phyloP scores from a whole-genome alignment of 495 filamentous ascomycete genomes.

The Elaphomyces granulatus region DNA sequence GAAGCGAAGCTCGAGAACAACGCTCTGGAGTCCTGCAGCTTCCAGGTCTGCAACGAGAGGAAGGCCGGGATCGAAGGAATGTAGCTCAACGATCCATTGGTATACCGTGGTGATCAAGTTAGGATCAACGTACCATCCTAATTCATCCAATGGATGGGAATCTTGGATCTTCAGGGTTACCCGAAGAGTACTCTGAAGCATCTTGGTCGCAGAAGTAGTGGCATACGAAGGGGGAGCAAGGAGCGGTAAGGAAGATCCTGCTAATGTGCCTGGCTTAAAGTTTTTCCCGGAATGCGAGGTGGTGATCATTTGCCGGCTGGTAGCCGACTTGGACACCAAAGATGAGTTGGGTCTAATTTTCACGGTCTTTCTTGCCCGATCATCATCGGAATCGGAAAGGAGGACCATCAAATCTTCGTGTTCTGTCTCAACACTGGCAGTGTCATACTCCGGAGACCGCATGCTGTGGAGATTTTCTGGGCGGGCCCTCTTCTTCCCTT shows the following conservation, averaged over 20 bases:
- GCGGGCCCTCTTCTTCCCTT: conserved; percentile 11
- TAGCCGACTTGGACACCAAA: not conserved
- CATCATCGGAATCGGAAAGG: conserved; percentile 15
- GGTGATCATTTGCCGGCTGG: conserved; percentile 5
- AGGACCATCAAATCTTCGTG: conserved; percentile 38
- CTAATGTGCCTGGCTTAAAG: conserved; percentile 51
- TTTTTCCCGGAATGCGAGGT: conserved; percentile 30
- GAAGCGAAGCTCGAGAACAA: conserved; percentile 76
- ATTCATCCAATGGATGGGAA: conserved; percentile 44
- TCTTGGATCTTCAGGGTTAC: conserved; percentile 49
- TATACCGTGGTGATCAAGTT: conserved; percentile 53
- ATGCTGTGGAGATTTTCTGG: conserved; percentile 13
- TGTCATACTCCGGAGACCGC: conserved; percentile 14
- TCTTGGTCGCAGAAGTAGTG: conserved; percentile 43
- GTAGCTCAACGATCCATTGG: conserved; percentile 88
- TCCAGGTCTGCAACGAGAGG: conserved; percentile 70
- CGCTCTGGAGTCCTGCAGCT: conserved; percentile 38
- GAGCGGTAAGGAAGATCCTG: conserved; percentile 38
- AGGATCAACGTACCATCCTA: conserved; percentile 75
- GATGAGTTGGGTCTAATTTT: not conserved
- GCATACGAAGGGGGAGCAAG: conserved; percentile 55
- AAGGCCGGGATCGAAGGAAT: conserved; percentile 57
- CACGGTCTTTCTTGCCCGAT: not conserved
- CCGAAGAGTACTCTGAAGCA: conserved; percentile 48
- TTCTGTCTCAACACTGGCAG: conserved; percentile 36